Evolutionary conservation across 345 rosid species (phyloP).

Genomic region (Syzygium oleosum): DNA sequence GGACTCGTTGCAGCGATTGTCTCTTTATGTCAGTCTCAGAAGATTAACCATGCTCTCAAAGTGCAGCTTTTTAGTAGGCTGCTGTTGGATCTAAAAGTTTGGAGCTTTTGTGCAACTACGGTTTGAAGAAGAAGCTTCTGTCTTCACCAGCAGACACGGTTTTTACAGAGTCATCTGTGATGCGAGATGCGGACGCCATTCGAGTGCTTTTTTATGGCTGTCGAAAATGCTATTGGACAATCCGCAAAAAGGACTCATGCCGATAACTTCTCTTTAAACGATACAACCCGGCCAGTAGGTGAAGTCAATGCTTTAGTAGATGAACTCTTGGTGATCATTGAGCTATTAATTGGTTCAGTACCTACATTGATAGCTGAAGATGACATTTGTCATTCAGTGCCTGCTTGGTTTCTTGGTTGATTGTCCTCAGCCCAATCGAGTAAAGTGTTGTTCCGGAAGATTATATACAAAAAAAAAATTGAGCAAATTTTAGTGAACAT

Average conservation of each 20-base stretch:
- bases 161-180: conserved; percentile 86
- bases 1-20: conserved; percentile 98
- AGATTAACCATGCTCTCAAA: conserved; percentile 77
- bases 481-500: background rate
- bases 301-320: conserved; percentile 97
- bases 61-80: conserved; percentile 90
- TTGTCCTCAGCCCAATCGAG: conserved; percentile 98
- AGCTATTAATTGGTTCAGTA: conserved; percentile 91
- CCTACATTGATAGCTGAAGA: conserved; percentile 66
- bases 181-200: conserved; percentile 96
- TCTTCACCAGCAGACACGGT: conserved; percentile 99
- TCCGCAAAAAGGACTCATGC: conserved; percentile 73
- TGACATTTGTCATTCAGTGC: conserved; percentile 44
- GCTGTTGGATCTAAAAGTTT: conserved; percentile 80
- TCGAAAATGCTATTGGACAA: conserved; percentile 96
- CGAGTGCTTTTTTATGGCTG: conserved; percentile 99
- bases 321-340: conserved; percentile 94
- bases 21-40: conserved; percentile 79
- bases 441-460: conserved; percentile 2
- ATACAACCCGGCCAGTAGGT: conserved; percentile 67
- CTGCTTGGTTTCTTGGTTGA: conserved; percentile 94
- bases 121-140: conserved; percentile 89
- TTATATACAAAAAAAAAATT: background rate
- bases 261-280: conserved; percentile 46
- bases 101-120: conserved; percentile 94